Conservation (phyloP, 108 stramenopile genomes). For the Nannochloropsis granulata region DNA sequence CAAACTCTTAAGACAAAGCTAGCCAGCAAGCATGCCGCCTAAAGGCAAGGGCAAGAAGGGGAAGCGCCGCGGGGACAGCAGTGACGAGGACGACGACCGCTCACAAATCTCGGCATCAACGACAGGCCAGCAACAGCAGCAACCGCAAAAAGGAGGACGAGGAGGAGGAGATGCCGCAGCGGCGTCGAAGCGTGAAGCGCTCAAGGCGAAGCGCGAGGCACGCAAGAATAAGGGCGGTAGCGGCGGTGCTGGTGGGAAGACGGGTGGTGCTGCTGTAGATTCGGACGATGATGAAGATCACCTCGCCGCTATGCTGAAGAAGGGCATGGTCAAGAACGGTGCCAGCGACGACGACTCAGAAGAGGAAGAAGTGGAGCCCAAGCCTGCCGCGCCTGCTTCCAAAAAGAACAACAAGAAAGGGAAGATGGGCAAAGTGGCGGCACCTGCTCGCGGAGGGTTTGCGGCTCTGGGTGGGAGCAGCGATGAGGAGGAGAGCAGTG, state of each 20-base stretch:
- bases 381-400: not conserved
- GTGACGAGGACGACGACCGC: not conserved
- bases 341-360: not conserved
- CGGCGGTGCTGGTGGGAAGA: not conserved
- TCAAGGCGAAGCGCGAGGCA: not conserved
- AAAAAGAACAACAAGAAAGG: not conserved
- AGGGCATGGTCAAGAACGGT: not conserved
- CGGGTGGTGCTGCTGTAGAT: not conserved
- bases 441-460: not conserved
- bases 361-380: not conserved
- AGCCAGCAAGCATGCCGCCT: conserved; percentile 4
- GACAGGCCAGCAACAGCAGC: not conserved
- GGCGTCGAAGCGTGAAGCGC: not conserved
- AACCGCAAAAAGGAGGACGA: not conserved
- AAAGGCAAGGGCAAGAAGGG: conserved; percentile 25
- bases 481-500: not conserved
- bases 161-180: not conserved
- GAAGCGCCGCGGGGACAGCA: conserved; percentile 18
- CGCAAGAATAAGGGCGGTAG: not conserved
- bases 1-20: too few relatives aligned
- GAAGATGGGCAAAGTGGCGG: not conserved
- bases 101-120: not conserved
- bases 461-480: not conserved
- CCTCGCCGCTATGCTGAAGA: not conserved
- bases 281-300: not conserved